These are phyloP conservation scores for Plasmodium cynomolgi DNA, from an alignment of 169 alveolate genomes.

Conservation along the genomic window DNA sequence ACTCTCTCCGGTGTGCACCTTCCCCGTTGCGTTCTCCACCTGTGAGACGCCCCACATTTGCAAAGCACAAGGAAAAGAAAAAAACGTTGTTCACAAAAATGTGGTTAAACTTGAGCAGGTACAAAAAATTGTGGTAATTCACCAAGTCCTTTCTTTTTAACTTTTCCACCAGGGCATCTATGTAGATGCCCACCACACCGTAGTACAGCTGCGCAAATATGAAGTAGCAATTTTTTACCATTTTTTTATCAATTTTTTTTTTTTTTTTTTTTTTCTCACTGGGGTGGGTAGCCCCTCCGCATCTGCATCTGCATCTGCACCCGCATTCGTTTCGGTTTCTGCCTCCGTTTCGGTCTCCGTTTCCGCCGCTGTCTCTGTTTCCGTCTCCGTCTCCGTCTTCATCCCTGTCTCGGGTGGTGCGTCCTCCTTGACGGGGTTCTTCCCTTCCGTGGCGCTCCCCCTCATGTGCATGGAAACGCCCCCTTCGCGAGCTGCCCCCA, in stretches of 20 bases:
- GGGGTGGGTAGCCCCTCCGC: neutral
- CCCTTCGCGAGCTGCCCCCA: neutral
- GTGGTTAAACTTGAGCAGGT: conserved; percentile 28
- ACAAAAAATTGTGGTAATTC: conserved; percentile 30
- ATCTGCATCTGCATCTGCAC: too few relatives aligned
- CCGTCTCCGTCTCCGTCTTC: neutral
- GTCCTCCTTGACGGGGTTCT: neutral
- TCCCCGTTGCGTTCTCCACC: neutral
- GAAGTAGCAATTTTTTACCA: neutral
- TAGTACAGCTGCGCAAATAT: conserved; percentile 27
- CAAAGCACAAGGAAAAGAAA: conserved; percentile 36
- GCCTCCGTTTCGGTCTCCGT: too few relatives aligned
- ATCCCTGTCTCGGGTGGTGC: neutral
- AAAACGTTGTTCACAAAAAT: conserved; percentile 30
- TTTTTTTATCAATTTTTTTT: neutral
- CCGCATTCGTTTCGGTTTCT: too few relatives aligned
- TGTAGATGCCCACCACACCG: neutral
- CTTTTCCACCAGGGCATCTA: conserved; percentile 24
- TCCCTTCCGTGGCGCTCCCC: neutral
- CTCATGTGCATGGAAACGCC: neutral
- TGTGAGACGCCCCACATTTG: neutral
- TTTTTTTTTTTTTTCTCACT: neutral
- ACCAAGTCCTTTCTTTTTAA: conserved; percentile 27
- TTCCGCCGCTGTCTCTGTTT: neutral
- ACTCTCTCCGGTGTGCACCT: neutral